Conservation (phyloP, 805 yeast species). For the Candida adriatica region DNA sequence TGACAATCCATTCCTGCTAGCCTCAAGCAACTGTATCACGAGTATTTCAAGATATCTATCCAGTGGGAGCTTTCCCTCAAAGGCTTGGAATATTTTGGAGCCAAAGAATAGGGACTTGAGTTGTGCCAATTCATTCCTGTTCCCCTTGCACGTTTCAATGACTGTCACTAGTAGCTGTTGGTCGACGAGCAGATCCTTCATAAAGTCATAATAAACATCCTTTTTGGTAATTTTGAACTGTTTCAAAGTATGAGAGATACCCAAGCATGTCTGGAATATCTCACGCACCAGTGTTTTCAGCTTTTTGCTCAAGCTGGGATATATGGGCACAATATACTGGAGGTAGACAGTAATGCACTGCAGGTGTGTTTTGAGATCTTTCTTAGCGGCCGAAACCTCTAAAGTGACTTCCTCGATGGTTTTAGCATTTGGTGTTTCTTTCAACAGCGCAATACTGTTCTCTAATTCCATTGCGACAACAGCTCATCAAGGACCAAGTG, state of each 20-base stretch:
- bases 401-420: conserved; percentile 12
- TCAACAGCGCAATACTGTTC: conserved; percentile 5
- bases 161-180: conserved; percentile 8
- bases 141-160: conserved; percentile 5
- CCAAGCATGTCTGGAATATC: conserved; percentile 13
- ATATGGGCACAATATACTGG: conserved; percentile 19
- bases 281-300: conserved; percentile 12
- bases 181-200: conserved; percentile 17
- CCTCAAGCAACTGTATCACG: conserved; percentile 14
- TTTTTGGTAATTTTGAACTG: conserved; percentile 19
- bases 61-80: conserved; percentile 17
- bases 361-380: conserved; percentile 9
- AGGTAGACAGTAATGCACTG: conserved; percentile 15
- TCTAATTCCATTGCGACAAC: not conserved
- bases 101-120: conserved; percentile 20
- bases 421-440: conserved; percentile 8
- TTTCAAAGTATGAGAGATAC: conserved; percentile 15
- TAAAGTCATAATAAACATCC: conserved; percentile 15
- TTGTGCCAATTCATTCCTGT: conserved; percentile 11
- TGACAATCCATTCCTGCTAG: conserved; percentile 1
- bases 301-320: conserved; percentile 12
- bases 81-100: conserved; percentile 18
- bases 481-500: too few relatives aligned
- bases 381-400: conserved; percentile 2
- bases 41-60: conserved; percentile 11